A percentile compares a stretch with the other conserved stretches of the same genome.
These are phyloP conservation scores for Myxozyma geophila DNA, from an alignment of 805 yeast species.

Conservation along the genomic window DNA sequence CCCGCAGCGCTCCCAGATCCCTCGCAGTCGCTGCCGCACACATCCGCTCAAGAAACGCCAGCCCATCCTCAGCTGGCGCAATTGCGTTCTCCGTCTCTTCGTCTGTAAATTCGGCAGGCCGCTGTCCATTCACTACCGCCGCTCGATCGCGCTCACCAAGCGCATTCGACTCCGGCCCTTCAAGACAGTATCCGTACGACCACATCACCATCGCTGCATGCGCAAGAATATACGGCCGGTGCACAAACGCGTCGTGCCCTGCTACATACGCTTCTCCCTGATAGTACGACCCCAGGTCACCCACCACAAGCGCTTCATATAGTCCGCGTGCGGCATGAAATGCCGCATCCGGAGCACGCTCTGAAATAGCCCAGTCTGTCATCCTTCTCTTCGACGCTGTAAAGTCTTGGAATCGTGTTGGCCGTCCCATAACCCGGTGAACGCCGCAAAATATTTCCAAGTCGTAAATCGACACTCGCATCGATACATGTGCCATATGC, in stretches of 20 bases:
- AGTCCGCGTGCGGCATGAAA: constrained; percentile 52
- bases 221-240: constrained; percentile 42
- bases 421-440: constrained; percentile 76
- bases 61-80: constrained; percentile 55
- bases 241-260: constrained; percentile 41
- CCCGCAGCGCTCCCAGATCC: constrained; percentile 43
- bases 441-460: constrained; percentile 80
- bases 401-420: constrained; percentile 57
- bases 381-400: constrained; percentile 56
- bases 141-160: constrained; percentile 29
- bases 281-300: constrained; percentile 31
- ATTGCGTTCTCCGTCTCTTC: constrained; percentile 30
- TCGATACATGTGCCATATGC: constrained; percentile 33
- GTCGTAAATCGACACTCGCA: constrained; percentile 77
- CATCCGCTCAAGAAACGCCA: constrained; percentile 56
- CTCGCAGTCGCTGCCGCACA: constrained; percentile 46
- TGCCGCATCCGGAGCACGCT: constrained; percentile 56
- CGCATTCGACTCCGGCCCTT: constrained; percentile 43
- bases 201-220: constrained; percentile 43
- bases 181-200: constrained; percentile 43
- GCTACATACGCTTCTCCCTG: constrained; percentile 34
- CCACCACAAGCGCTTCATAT: constrained; percentile 27
- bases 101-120: constrained; percentile 12
- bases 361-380: constrained; percentile 55
- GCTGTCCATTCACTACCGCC: constrained; percentile 4